Evolutionary conservation across 2,329 filamentous ascomycete species (phyloP).

Genomic region (Fusarium temperatum): DNA sequence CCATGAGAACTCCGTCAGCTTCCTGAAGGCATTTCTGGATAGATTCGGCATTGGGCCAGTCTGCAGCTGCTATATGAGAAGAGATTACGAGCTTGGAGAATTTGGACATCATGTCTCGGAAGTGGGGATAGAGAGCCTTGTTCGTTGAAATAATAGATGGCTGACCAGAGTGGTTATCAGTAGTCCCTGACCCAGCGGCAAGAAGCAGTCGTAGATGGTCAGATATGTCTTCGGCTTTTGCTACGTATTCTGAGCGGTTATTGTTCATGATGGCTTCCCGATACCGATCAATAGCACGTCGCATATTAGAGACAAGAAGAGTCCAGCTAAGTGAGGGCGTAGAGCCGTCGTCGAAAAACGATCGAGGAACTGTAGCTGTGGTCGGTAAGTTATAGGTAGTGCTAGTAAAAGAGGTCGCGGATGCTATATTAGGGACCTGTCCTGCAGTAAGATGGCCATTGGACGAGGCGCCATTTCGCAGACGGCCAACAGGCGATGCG

Average conservation of each 20-base stretch:
- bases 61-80: constrained; percentile 94
- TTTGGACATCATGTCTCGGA: constrained; percentile 99
- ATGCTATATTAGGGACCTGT: constrained; percentile 62
- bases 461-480: constrained; percentile 64
- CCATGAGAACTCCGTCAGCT: constrained; percentile 93
- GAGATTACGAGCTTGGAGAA: constrained; percentile 99
- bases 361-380: constrained; percentile 73
- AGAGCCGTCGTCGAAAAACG: constrained; percentile 91
- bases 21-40: constrained; percentile 95
- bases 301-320: constrained; percentile 91
- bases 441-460: constrained; percentile 52
- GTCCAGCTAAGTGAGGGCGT: constrained; percentile 87
- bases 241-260: constrained; percentile 89
- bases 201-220: constrained; percentile 92
- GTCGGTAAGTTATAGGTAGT: constrained; percentile 65
- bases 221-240: constrained; percentile 95
- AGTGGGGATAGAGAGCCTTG: constrained; percentile 95
- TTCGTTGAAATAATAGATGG: constrained; percentile 99
- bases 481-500: constrained; percentile 66
- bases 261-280: constrained; percentile 86
- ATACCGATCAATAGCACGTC: constrained; percentile 87
- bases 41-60: constrained; percentile 94
- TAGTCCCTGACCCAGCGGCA: constrained; percentile 95
- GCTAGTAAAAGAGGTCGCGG: constrained; percentile 70
- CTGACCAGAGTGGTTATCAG: constrained; percentile 97